A percentile compares a stretch with the other conserved stretches of the same genome.
Evolutionary conservation across 2,329 filamentous ascomycete species (phyloP).

Genomic region (Aspergillus sp.): DNA sequence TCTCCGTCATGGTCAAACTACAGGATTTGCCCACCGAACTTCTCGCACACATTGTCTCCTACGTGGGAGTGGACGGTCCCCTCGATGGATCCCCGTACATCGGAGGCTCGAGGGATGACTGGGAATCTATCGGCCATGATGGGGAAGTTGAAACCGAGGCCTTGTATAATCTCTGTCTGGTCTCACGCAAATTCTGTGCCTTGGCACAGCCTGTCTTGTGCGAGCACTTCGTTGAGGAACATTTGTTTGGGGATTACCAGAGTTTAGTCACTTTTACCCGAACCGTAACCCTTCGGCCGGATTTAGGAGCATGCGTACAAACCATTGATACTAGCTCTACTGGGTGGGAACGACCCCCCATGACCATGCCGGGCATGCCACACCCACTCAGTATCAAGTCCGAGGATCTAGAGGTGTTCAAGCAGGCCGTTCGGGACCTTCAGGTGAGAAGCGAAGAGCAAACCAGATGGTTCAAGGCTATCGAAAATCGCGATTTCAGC

Average conservation of each 20-base stretch:
- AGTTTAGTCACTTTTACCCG: conserved; percentile 13
- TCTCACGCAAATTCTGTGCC: conserved; percentile 19
- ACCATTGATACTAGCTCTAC: not conserved
- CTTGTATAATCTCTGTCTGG: conserved; percentile 20
- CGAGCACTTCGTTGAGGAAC: conserved; percentile 14
- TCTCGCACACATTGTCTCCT: conserved; percentile 17
- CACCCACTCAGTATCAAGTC: not conserved
- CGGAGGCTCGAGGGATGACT: not conserved
- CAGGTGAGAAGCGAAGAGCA: conserved; percentile 14
- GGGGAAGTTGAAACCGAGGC: not conserved
- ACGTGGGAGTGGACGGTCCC: not conserved
- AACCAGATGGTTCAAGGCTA: conserved; percentile 12
- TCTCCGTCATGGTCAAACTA: conserved; percentile 15
- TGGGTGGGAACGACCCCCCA: not conserved
- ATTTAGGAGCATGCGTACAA: conserved; percentile 18
- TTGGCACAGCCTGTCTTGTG: conserved; percentile 25
- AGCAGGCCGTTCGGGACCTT: conserved; percentile 8
- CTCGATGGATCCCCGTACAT: not conserved
- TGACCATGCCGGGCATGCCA: not conserved
- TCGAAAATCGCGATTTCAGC: conserved; percentile 11
- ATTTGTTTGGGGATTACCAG: not conserved
- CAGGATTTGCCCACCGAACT: conserved; percentile 22
- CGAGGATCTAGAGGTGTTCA: conserved; percentile 10
- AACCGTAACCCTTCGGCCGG: conserved; percentile 16
- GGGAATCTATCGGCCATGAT: not conserved